A percentile compares a stretch with the other conserved stretches of the same genome.
These are phyloP conservation scores for Geum urbanum DNA, from an alignment of 306 rosid species.

Conservation along the genomic window DNA sequence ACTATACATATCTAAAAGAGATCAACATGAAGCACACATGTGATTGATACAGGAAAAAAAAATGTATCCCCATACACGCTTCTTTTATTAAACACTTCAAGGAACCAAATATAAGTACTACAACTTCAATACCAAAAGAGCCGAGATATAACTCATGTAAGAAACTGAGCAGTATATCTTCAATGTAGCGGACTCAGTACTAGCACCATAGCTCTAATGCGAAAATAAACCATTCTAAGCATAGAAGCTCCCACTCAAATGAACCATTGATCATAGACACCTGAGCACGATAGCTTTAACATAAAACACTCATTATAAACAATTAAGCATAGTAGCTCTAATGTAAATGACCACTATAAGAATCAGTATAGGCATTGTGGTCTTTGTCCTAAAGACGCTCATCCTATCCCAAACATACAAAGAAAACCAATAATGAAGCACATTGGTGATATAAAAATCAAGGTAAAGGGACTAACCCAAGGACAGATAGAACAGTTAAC, in stretches of 20 bases:
- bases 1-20: background rate
- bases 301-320: background rate
- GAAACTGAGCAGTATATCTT: background rate
- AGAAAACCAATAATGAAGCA: constrained; percentile 13
- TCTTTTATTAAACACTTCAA: constrained; percentile 9
- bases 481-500: constrained; percentile 56
- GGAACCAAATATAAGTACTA: too few relatives aligned
- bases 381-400: background rate
- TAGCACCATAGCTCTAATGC: background rate
- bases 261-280: background rate
- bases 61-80: background rate
- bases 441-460: constrained; percentile 16
- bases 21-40: constrained; percentile 6
- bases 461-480: constrained; percentile 54
- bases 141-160: too few relatives aligned
- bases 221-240: background rate
- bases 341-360: background rate
- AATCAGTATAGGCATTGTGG: background rate
- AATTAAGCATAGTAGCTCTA: background rate
- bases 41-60: background rate
- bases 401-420: constrained; percentile 18
- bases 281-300: background rate
- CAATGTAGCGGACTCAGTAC: background rate
- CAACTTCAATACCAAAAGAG: too few relatives aligned
- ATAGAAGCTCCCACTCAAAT: background rate